These are phyloP conservation scores for Graphiopsis chlorocephala DNA, from an alignment of 2,329 filamentous ascomycete species.

Conservation along the genomic window DNA sequence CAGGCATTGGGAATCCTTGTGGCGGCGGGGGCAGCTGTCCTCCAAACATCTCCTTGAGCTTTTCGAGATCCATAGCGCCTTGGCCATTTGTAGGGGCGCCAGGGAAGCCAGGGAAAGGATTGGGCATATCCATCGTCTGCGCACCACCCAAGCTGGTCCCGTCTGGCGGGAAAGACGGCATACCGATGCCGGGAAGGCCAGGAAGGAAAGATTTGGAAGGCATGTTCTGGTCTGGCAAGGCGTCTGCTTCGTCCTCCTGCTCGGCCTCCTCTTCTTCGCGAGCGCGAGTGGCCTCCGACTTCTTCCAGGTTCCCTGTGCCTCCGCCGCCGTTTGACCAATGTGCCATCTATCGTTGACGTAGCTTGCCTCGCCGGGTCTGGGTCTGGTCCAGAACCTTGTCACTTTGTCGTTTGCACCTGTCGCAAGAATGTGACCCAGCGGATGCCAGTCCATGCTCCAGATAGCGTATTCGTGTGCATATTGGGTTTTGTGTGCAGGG, in stretches of 20 bases:
- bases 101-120: conserved; percentile 25
- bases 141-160: conserved; percentile 46
- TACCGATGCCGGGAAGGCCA: conserved; percentile 59
- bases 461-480: conserved; percentile 90
- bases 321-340: conserved; percentile 92
- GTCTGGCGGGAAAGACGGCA: conserved; percentile 33
- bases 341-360: conserved; percentile 88
- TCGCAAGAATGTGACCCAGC: conserved; percentile 89
- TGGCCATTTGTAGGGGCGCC: conserved; percentile 25
- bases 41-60: conserved; percentile 32
- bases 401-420: conserved; percentile 92
- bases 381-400: conserved; percentile 95
- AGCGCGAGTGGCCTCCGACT: conserved; percentile 71
- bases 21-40: conserved; percentile 31
- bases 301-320: conserved; percentile 91
- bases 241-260: conserved; percentile 87
- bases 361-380: conserved; percentile 80
- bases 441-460: conserved; percentile 99
- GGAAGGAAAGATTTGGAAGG: conserved; percentile 56
- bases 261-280: conserved; percentile 94
- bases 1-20: conserved; percentile 22
- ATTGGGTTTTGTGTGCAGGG: conserved; percentile 81
- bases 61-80: conserved; percentile 30
- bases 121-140: conserved; percentile 25
- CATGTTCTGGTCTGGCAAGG: conserved; percentile 86